These are phyloP conservation scores for Arctostaphylos glauca DNA, from an alignment of 148 eudicot species.

Conservation along the genomic window DNA sequence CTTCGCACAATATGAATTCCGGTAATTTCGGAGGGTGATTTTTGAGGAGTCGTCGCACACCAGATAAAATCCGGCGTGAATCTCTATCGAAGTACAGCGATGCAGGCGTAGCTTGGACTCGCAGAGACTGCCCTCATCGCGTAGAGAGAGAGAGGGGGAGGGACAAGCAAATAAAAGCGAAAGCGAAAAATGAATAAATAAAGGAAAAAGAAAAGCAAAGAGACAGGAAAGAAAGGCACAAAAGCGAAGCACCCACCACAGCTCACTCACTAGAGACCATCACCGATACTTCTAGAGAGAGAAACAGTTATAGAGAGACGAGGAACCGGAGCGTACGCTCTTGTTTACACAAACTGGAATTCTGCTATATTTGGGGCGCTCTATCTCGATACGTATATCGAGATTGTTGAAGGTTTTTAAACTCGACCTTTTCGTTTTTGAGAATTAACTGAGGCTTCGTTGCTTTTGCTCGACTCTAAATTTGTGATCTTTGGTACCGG, in stretches of 20 bases:
- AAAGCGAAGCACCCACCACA: not conserved
- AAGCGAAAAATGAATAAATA: not conserved
- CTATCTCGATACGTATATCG: slow-evolving; percentile 7
- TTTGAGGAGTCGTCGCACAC: too few relatives aligned
- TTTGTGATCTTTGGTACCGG: not conserved
- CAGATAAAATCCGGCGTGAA: not conserved
- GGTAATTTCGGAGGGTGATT: too few relatives aligned
- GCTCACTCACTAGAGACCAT: not conserved
- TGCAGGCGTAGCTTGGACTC: slow-evolving; percentile 18
- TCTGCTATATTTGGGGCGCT: slow-evolving; percentile 5
- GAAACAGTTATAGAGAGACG: slow-evolving; percentile 4
- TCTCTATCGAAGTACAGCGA: slow-evolving; percentile 8
- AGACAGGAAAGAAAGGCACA: not conserved
- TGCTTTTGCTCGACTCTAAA: not conserved
- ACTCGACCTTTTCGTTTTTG: not conserved
- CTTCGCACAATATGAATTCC: too few relatives aligned
- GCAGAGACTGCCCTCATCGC: not conserved
- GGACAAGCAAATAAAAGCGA: not conserved
- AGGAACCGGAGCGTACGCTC: not conserved
- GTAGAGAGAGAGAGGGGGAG: too few relatives aligned
- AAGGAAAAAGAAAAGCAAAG: not conserved
- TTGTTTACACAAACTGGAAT: slow-evolving; percentile 1
- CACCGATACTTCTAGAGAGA: not conserved
- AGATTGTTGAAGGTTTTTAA: not conserved
- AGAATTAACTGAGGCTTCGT: not conserved